Percentiles rank a stretch among this genome's conserved stretches.
phyloP scores from a whole-genome alignment of 2,329 filamentous ascomycete genomes.

The Didymella sp. region DNA sequence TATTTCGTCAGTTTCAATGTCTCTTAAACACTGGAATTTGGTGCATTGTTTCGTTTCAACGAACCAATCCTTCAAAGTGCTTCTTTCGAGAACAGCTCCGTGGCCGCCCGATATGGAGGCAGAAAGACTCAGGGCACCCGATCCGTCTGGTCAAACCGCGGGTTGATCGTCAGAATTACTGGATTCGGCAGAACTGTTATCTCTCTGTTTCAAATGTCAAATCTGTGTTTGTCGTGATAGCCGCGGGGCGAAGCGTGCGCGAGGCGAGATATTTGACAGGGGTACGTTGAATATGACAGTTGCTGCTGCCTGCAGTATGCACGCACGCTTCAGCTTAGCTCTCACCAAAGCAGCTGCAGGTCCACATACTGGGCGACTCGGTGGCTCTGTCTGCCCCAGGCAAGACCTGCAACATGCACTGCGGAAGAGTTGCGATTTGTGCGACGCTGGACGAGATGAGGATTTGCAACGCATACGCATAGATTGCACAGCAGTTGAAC shows the following conservation, averaged over 20 bases:
- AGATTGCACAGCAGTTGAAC: slow-evolving; percentile 1
- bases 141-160: not conserved
- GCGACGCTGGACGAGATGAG: slow-evolving; percentile 13
- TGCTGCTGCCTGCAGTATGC: slow-evolving; percentile 1
- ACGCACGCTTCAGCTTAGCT: slow-evolving; percentile 9
- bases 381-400: slow-evolving; percentile 2
- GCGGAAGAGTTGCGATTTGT: slow-evolving; percentile 2
- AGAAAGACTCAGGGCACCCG: not conserved
- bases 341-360: not conserved
- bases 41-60: not conserved
- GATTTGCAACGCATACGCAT: slow-evolving; percentile 8
- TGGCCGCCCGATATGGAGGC: not conserved
- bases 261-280: slow-evolving; percentile 3
- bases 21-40: not conserved
- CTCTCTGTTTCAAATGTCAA: not conserved
- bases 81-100: not conserved
- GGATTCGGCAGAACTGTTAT: not conserved
- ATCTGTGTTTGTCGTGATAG: slow-evolving; percentile 2
- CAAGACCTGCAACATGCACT: slow-evolving; percentile 2
- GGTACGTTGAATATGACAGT: not conserved
- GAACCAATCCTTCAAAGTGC: not conserved
- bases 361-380: slow-evolving; percentile 1
- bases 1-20: not conserved
- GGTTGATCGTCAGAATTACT: slow-evolving; percentile 2
- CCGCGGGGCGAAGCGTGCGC: not conserved